Percentiles rank a stretch among this genome's conserved stretches.
These are phyloP conservation scores for Penicillium pancosmium DNA, from an alignment of 495 filamentous ascomycete species.

Conservation along the genomic window DNA sequence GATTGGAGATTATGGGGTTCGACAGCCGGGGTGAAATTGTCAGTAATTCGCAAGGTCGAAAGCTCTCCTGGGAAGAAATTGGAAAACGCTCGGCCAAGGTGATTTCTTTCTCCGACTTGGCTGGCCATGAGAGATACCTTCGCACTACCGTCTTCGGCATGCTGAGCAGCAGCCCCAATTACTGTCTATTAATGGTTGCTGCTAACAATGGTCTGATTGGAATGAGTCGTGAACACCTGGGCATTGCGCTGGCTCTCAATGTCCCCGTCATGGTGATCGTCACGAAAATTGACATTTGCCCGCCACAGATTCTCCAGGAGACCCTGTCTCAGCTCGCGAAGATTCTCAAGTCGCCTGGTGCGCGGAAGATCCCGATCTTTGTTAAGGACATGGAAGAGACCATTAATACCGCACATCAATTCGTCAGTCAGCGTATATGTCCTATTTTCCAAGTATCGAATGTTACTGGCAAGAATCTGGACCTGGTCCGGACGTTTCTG, in stretches of 20 bases:
- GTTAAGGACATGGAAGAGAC: slow-evolving; percentile 90
- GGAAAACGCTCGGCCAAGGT: slow-evolving; percentile 93
- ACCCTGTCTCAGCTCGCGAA: slow-evolving; percentile 89
- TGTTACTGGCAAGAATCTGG: slow-evolving; percentile 86
- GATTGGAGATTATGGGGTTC: slow-evolving; percentile 99
- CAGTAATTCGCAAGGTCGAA: slow-evolving; percentile 78
- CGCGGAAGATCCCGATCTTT: slow-evolving; percentile 96
- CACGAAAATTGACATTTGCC: slow-evolving; percentile 99
- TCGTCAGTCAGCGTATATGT: slow-evolving; percentile 92
- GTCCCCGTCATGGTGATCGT: slow-evolving; percentile 98
- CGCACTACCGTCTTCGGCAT: slow-evolving; percentile 97
- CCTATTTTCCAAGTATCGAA: slow-evolving; percentile 98
- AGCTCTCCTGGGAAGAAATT: slow-evolving; percentile 97
- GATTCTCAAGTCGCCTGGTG: slow-evolving; percentile 91
- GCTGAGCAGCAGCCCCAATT: slow-evolving; percentile 92
- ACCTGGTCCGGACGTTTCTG: slow-evolving; percentile 82
- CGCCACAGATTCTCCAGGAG: slow-evolving; percentile 91
- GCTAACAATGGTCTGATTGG: slow-evolving; percentile 97
- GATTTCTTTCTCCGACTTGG: slow-evolving; percentile 94
- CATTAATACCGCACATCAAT: slow-evolving; percentile 93
- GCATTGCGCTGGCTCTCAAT: slow-evolving; percentile 92
- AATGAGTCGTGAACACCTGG: slow-evolving; percentile 97
- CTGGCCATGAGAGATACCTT: slow-evolving; percentile 93
- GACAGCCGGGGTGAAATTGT: slow-evolving; percentile 87
- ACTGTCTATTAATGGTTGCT: slow-evolving; percentile 97